Percentiles rank a stretch among this genome's conserved stretches.
These are phyloP conservation scores for Alternaria sp. DNA, from an alignment of 2,329 filamentous ascomycete species.

Conservation along the genomic window DNA sequence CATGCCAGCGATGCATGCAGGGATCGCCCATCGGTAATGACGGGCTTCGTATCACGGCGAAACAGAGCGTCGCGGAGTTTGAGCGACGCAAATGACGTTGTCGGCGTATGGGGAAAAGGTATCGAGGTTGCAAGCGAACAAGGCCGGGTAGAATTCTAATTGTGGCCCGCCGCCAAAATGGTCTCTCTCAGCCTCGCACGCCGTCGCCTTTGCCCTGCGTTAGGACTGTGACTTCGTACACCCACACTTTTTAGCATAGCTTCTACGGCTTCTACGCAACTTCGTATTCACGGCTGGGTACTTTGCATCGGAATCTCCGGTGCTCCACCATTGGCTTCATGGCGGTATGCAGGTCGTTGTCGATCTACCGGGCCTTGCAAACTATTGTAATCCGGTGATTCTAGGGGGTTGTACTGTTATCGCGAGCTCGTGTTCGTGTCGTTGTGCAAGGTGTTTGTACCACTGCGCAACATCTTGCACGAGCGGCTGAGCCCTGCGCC, in stretches of 20 bases:
- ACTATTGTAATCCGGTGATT: not conserved
- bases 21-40: slow-evolving; percentile 3
- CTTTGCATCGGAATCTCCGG: not conserved
- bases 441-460: not conserved
- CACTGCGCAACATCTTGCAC: not conserved
- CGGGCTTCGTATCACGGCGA: not conserved
- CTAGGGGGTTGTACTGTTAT: not conserved
- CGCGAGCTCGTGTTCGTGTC: not conserved
- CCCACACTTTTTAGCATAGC: not conserved
- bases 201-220: not conserved
- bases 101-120: not conserved
- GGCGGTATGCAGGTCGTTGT: slow-evolving; percentile 1
- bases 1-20: slow-evolving; percentile 16
- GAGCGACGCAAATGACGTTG: slow-evolving; percentile 23
- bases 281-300: not conserved
- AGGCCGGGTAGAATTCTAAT: not conserved
- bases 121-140: not conserved
- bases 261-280: not conserved
- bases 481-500: not conserved
- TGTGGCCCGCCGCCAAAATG: not conserved
- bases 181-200: not conserved
- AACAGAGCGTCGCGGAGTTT: slow-evolving; percentile 4
- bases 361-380: slow-evolving; percentile 1
- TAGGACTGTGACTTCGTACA: not conserved
- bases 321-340: not conserved